Conservation (phyloP, 768 basidiomycete genomes). For the Tulasnella calospora region DNA sequence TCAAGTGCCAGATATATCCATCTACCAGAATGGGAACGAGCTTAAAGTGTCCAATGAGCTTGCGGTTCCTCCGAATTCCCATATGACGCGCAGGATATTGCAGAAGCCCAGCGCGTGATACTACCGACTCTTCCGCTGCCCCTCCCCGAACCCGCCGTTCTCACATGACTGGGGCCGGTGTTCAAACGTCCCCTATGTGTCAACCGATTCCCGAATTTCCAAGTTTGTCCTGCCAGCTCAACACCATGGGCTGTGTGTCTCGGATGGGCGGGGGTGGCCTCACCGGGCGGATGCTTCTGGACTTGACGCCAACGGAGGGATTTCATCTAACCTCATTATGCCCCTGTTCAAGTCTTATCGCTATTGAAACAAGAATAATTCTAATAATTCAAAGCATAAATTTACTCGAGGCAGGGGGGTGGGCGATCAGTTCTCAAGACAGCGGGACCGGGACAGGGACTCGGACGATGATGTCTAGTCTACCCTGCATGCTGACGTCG, state of each 20-base stretch:
- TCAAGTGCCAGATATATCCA: neutral
- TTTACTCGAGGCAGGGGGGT: neutral
- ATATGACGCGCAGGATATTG: constrained; percentile 4
- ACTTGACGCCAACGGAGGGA: neutral
- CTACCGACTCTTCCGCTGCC: neutral
- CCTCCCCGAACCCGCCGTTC: neutral
- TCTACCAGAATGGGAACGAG: neutral
- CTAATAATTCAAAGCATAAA: neutral
- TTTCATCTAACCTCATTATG: neutral
- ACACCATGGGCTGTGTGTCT: constrained; percentile 2
- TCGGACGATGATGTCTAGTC: neutral
- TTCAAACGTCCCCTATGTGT: constrained; percentile 9
- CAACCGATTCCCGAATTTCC: neutral
- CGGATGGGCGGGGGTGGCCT: neutral
- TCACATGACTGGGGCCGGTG: neutral
- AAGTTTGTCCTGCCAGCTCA: neutral
- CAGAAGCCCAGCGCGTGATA: constrained; percentile 3
- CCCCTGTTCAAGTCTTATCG: neutral
- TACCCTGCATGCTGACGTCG: constrained; percentile 7
- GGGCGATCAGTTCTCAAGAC: constrained; percentile 2
- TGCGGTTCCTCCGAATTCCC: neutral
- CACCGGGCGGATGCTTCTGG: neutral
- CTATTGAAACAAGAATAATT: neutral
- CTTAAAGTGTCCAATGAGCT: neutral
- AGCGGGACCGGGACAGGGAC: neutral